Conservation (phyloP, 306 rosid genomes). For the Gastrolobium villosum region DNA sequence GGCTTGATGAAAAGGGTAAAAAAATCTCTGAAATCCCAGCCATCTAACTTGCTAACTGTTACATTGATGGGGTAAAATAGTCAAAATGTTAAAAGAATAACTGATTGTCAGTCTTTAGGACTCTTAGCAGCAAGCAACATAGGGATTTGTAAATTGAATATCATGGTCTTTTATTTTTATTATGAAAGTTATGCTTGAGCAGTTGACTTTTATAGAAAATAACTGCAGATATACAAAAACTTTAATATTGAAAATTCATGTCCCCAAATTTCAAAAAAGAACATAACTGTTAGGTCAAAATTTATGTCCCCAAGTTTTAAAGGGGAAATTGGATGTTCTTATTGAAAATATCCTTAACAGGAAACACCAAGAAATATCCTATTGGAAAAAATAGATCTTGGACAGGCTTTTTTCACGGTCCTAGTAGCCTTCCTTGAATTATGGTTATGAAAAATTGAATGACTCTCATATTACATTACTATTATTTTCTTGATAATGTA, state of each 20-base stretch:
- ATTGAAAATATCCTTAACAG: slow-evolving; percentile 2
- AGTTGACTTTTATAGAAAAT: slow-evolving; percentile 1
- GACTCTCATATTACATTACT: not conserved
- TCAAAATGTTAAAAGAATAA: not conserved
- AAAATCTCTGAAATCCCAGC: too few relatives aligned
- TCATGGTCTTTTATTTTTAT: not conserved
- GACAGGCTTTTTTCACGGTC: not conserved
- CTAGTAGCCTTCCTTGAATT: not conserved
- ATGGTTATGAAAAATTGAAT: not conserved
- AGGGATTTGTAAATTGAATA: not conserved
- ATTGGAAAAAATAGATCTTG: not conserved
- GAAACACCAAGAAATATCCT: slow-evolving; percentile 12
- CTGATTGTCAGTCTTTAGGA: too few relatives aligned
- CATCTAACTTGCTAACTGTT: too few relatives aligned
- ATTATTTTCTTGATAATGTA: slow-evolving; percentile 11
- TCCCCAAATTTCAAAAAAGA: slow-evolving; percentile 9
- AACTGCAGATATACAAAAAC: too few relatives aligned
- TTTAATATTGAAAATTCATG: not conserved
- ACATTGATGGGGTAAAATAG: not conserved
- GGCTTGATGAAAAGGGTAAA: too few relatives aligned
- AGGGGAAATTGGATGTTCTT: slow-evolving; percentile 7
- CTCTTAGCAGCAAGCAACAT: not conserved
- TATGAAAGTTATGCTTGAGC: not conserved
- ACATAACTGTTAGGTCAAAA: not conserved
- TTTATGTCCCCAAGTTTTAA: slow-evolving; percentile 15